Conservation (phyloP, 2,329 filamentous ascomycete genomes). For the Cercospora sp. region DNA sequence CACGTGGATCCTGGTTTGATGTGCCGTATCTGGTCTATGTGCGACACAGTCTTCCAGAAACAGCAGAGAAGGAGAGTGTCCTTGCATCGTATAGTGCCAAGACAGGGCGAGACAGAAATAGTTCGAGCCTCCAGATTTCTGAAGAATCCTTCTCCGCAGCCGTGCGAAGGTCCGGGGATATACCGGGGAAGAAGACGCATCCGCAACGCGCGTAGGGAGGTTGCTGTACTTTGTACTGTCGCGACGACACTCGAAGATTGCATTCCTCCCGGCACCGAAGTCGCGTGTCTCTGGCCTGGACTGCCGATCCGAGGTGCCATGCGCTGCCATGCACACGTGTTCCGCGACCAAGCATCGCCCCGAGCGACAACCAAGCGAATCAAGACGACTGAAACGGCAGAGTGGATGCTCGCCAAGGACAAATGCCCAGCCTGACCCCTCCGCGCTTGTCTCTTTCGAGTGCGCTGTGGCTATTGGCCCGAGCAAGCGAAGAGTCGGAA, state of each 20-base stretch:
- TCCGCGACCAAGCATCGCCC: not conserved
- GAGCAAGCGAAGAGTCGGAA: not conserved
- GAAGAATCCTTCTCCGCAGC: not conserved
- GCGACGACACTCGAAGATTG: not conserved
- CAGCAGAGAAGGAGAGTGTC: not conserved
- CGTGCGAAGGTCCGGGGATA: not conserved
- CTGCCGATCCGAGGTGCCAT: conserved; percentile 4
- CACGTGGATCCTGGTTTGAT: not conserved
- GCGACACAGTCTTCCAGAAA: not conserved
- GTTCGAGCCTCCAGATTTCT: not conserved
- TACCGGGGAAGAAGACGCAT: not conserved
- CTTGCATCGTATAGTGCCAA: not conserved
- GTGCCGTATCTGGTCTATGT: not conserved
- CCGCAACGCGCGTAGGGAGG: not conserved
- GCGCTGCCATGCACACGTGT: conserved; percentile 2
- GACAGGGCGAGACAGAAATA: not conserved
- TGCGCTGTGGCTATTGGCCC: not conserved
- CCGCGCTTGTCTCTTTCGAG: not conserved
- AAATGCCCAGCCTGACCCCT: not conserved
- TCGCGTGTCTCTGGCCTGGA: not conserved
- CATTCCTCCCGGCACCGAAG: not conserved
- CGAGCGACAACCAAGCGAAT: not conserved
- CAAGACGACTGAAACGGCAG: not conserved
- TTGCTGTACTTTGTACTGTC: not conserved
- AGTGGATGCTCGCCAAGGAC: not conserved